Conservation (phyloP, 352 stramenopile species). For the Globisporangium parvum region DNA sequence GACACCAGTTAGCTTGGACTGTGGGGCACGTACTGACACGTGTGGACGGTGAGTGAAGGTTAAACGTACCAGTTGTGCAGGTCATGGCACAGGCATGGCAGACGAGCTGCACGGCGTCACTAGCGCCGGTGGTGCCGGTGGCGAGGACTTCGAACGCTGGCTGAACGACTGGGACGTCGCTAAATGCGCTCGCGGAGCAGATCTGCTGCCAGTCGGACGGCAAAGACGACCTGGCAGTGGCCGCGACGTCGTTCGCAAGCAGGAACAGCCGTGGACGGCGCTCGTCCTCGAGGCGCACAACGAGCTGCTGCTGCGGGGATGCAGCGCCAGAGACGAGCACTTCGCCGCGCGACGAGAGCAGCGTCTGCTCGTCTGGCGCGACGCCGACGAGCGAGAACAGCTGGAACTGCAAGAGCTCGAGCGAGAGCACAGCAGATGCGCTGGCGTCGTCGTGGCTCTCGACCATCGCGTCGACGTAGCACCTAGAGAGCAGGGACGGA, state of each 20-base stretch:
- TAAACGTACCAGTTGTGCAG: slow-evolving; percentile 45
- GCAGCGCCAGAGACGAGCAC: slow-evolving; percentile 22
- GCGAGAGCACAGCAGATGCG: slow-evolving; percentile 15
- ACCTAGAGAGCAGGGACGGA: slow-evolving; percentile 14
- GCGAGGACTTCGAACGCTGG: slow-evolving; percentile 31
- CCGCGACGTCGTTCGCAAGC: slow-evolving; percentile 12
- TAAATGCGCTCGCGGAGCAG: slow-evolving; percentile 57
- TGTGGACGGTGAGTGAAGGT: too few species aligned
- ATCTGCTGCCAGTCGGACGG: slow-evolving; percentile 50
- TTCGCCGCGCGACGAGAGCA: slow-evolving; percentile 38
- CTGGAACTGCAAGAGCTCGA: slow-evolving; percentile 66
- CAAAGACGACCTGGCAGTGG: slow-evolving; percentile 10
- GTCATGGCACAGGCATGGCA: slow-evolving; percentile 59
- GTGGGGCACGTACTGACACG: too few species aligned
- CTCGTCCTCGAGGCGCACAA: slow-evolving; percentile 5
- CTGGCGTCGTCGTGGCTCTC: slow-evolving; percentile 15
- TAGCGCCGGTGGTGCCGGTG: too few species aligned
- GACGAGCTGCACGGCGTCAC: too few species aligned
- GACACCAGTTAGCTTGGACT: not conserved
- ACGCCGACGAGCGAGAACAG: slow-evolving; percentile 60
- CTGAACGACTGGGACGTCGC: slow-evolving; percentile 41
- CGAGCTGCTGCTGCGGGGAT: not conserved
- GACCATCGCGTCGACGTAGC: slow-evolving; percentile 27
- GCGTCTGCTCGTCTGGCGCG: slow-evolving; percentile 46
- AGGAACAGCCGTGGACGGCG: slow-evolving; percentile 33